Conservation (phyloP, 345 rosid species). For the Lagerstroemia speciosa region DNA sequence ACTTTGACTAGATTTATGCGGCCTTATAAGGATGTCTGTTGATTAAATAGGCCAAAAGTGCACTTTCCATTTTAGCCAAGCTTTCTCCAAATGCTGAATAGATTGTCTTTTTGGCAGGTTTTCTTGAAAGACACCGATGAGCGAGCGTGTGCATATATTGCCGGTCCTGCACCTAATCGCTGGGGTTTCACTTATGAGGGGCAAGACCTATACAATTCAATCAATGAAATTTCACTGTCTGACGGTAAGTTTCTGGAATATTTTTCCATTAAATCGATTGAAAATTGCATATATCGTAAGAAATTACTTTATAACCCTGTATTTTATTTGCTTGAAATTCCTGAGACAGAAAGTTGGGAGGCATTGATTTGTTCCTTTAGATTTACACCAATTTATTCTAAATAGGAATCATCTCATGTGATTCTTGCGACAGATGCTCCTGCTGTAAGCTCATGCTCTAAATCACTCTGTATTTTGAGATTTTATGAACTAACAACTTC, state of each 20-base stretch:
- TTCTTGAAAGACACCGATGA: conserved; percentile 97
- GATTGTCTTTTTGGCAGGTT: conserved; percentile 40
- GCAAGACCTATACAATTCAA: conserved; percentile 61
- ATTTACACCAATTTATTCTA: neutral
- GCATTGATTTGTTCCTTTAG: neutral
- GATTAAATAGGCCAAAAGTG: neutral
- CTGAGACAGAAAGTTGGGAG: neutral
- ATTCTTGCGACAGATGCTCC: neutral
- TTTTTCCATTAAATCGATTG: neutral
- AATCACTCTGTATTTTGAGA: neutral
- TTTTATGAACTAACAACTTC: neutral
- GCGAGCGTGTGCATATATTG: conserved; percentile 98
- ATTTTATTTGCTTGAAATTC: neutral
- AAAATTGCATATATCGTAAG: neutral
- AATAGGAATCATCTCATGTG: neutral
- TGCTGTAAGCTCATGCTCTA: neutral
- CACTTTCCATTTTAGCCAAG: neutral
- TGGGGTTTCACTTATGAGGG: conserved; percentile 95
- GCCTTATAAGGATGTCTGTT: conserved; percentile 1
- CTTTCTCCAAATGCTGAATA: neutral
- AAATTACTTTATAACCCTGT: neutral
- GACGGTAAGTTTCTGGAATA: conserved; percentile 37
- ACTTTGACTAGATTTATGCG: neutral
- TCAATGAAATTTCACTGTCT: conserved; percentile 32
- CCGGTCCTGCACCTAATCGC: conserved; percentile 99